Base-by-base conservation (phyloP, 2,329 filamentous ascomycete species). In the Chrysoporthe deuterocubensis region DNA sequence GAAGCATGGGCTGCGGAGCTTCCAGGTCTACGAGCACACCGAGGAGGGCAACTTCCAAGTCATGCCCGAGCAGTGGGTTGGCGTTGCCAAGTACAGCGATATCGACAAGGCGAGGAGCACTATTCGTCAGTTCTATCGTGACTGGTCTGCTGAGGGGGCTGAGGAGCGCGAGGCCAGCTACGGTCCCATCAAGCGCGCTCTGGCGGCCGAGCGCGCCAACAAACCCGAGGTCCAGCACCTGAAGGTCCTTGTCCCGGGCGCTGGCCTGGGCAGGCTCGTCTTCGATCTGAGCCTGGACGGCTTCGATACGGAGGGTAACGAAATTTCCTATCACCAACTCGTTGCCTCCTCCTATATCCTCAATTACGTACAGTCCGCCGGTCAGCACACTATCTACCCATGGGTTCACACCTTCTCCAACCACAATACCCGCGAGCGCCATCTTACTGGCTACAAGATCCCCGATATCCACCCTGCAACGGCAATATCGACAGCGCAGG, bases 291-390 rank as follows among this genome's bases (percentile, higher is more conserved):
- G 90, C 76, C 82, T 81, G 40, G 83, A 82, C 1, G 94, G 96
- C 13, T 96, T 89, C 77, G 81, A 86, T 13, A 87, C 89, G 0
- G 94, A 97, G 78, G 95, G 95, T 40, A 98, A 97, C 76, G 92
- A 99, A 79, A 97, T 98, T 70, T 97, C 94, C 2, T 98, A 97
- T 76, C 96, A 99, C 78, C 93, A 97, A 77, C 87, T 99, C n/a
- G 84, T 98, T 67, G 93, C 93, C 1, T 96, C 92, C 6, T 88
- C 87, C 0, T 90, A 92, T 75, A 86, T 94, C 18, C 86, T 94
- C 60, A 94, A 95, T 77, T 85, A 84, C 73, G 92, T 90, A 4
- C 73, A 81, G 0, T 75, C 78, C 1, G 86, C 85, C 0, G 84
- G 84, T 18, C 84, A 91, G 70, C 93, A 94, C 78, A 88, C 83